Percentiles rank a stretch among this genome's conserved stretches.
These are phyloP conservation scores for Friedmanniomyces simplex DNA, from an alignment of 495 filamentous ascomycete species.

Conservation along the genomic window DNA sequence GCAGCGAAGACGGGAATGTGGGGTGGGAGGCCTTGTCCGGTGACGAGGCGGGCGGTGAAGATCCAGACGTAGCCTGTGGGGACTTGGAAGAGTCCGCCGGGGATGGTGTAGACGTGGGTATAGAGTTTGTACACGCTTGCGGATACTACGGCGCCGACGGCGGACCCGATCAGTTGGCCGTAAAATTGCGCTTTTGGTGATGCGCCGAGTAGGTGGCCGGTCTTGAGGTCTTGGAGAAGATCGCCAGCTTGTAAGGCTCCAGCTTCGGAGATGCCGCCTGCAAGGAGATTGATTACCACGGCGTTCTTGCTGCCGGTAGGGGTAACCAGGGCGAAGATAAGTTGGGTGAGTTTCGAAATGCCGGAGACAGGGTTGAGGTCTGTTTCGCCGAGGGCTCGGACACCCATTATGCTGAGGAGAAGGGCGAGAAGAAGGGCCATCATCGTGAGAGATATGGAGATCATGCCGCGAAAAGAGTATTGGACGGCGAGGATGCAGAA, in stretches of 20 bases:
- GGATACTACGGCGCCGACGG: constrained; percentile 78
- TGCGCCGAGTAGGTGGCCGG: constrained; percentile 84
- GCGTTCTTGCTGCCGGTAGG: constrained; percentile 66
- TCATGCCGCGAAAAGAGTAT: constrained; percentile 58
- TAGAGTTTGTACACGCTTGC: constrained; percentile 88
- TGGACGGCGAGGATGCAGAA: constrained; percentile 75
- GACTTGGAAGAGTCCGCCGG: constrained; percentile 80
- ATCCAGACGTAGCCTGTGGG: constrained; percentile 96
- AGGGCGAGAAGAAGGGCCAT: constrained; percentile 80
- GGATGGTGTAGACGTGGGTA: constrained; percentile 76
- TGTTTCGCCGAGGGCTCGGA: constrained; percentile 87
- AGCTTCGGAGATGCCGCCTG: constrained; percentile 79
- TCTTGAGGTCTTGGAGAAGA: constrained; percentile 97
- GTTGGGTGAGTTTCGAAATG: constrained; percentile 91
- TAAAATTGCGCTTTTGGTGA: constrained; percentile 92
- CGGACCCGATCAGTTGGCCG: constrained; percentile 84
- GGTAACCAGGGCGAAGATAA: constrained; percentile 83
- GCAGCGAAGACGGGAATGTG: constrained; percentile 71
- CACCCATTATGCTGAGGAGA: constrained; percentile 87
- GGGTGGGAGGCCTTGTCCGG: constrained; percentile 73
- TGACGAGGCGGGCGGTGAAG: constrained; percentile 90
- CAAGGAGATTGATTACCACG: constrained; percentile 84
- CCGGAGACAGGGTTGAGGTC: constrained; percentile 95
- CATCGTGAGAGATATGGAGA: constrained; percentile 59
- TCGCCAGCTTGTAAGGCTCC: constrained; percentile 93